phyloP scores from a whole-genome alignment of 768 basidiomycete genomes.

The Leucogyrophana mollusca region DNA sequence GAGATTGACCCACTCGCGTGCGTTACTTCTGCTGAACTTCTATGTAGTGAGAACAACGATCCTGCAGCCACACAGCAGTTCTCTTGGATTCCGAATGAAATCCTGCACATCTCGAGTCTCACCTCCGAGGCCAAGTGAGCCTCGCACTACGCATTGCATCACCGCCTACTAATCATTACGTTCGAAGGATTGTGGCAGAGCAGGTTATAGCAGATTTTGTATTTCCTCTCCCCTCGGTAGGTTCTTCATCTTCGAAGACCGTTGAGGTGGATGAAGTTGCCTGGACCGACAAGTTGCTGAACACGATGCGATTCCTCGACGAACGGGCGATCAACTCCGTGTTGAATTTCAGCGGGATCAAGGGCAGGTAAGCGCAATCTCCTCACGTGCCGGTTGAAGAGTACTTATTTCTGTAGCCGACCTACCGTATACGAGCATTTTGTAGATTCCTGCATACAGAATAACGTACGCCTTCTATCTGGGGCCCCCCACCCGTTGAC shows the following conservation, averaged over 20 bases:
- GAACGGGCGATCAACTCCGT: slow-evolving; percentile 57
- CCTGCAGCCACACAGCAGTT: slow-evolving; percentile 74
- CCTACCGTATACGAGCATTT: slow-evolving; percentile 70
- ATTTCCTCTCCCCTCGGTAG: slow-evolving; percentile 67
- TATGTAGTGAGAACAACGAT: slow-evolving; percentile 74
- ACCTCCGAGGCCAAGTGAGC: slow-evolving; percentile 59
- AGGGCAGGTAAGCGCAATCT: slow-evolving; percentile 48
- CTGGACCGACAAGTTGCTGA: slow-evolving; percentile 85
- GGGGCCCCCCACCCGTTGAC: background rate
- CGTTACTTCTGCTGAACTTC: slow-evolving; percentile 2
- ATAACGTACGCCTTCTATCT: slow-evolving; percentile 66
- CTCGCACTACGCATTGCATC: background rate
- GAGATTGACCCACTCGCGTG: slow-evolving; percentile 23
- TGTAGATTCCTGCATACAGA: slow-evolving; percentile 68
- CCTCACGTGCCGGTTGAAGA: background rate
- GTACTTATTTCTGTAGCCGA: slow-evolving; percentile 43
- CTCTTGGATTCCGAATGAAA: slow-evolving; percentile 85
- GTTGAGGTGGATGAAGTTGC: slow-evolving; percentile 70
- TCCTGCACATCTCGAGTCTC: slow-evolving; percentile 57
- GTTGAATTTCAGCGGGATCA: slow-evolving; percentile 61
- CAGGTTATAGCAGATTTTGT: slow-evolving; percentile 71
- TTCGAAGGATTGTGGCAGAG: slow-evolving; percentile 57
- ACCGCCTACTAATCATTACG: slow-evolving; percentile 1
- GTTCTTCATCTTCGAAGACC: slow-evolving; percentile 42
- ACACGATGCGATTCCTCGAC: slow-evolving; percentile 67